A percentile compares a stretch with the other conserved stretches of the same genome.
Evolutionary conservation across 148 eudicot genomes (phyloP).

Genomic region (Rhododendron simsii): DNA sequence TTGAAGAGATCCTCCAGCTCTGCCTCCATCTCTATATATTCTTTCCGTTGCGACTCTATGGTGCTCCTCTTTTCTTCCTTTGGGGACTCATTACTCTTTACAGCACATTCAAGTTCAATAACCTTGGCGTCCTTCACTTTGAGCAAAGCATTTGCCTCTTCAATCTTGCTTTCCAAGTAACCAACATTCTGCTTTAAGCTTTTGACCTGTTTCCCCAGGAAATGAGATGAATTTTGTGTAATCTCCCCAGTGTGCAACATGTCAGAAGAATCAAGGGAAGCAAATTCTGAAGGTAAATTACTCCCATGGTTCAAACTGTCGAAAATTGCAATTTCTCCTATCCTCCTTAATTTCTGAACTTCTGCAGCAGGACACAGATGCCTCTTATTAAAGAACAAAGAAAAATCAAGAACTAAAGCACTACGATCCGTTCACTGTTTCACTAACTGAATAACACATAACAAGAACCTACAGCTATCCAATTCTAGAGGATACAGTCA

Average conservation of each 20-base stretch:
- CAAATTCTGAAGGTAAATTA: slow-evolving; percentile 10
- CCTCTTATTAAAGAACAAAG: background rate
- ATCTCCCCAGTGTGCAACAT: slow-evolving; percentile 15
- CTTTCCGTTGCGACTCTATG: slow-evolving; percentile 12
- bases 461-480: background rate
- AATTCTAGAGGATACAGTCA: background rate
- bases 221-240: background rate
- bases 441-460: background rate
- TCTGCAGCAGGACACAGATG: slow-evolving; percentile 38
- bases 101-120: slow-evolving; percentile 32
- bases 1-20: slow-evolving; percentile 52
- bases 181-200: slow-evolving; percentile 25
- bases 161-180: slow-evolving; percentile 44
- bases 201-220: slow-evolving; percentile 16
- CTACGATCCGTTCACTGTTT: background rate
- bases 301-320: slow-evolving; percentile 28
- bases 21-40: slow-evolving; percentile 32
- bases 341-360: slow-evolving; percentile 57
- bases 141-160: slow-evolving; percentile 39
- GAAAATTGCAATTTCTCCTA: slow-evolving; percentile 34
- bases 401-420: background rate
- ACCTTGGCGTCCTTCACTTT: slow-evolving; percentile 34
- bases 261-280: slow-evolving; percentile 18
- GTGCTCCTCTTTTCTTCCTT: slow-evolving; percentile 9
- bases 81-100: slow-evolving; percentile 13